A percentile compares a stretch with the other conserved stretches of the same genome.
Conservation (phyloP, 1,284 basidiomycete genomes). For the Coniferiporia weirii region DNA sequence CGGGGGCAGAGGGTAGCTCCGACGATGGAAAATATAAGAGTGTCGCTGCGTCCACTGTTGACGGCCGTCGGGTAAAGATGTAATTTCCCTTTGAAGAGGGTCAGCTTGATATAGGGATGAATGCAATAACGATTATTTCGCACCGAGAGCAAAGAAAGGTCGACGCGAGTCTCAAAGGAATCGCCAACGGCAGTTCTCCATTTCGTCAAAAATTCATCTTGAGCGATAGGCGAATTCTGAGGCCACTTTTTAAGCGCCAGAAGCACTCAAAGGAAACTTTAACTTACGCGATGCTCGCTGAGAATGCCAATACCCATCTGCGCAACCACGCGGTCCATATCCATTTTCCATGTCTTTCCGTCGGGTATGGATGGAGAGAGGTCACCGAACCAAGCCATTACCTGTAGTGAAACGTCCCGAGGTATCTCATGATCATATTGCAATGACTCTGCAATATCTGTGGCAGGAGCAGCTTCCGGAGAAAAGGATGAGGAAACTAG, state of each 20-base stretch:
- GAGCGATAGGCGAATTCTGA: constrained; percentile 52
- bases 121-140: constrained; percentile 26
- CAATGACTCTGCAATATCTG: constrained; percentile 51
- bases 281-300: constrained; percentile 51
- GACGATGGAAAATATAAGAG: constrained; percentile 73
- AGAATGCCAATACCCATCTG: constrained; percentile 73
- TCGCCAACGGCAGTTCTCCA: constrained; percentile 77
- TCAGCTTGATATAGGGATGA: constrained; percentile 1
- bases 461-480: constrained; percentile 43
- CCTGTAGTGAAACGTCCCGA: constrained; percentile 53
- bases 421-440: constrained; percentile 72
- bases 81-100: constrained; percentile 59
- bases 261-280: not conserved
- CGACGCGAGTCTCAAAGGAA: constrained; percentile 55
- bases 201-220: constrained; percentile 49
- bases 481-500: constrained; percentile 56
- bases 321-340: constrained; percentile 49
- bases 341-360: constrained; percentile 55
- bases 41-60: constrained; percentile 21
- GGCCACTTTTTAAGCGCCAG: not conserved
- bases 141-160: constrained; percentile 62
- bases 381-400: constrained; percentile 77
- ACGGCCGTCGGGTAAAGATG: constrained; percentile 36
- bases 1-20: constrained; percentile 65
- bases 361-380: constrained; percentile 25